Evolutionary conservation across 768 basidiomycete species (phyloP).

Genomic region (Russula olivacea): DNA sequence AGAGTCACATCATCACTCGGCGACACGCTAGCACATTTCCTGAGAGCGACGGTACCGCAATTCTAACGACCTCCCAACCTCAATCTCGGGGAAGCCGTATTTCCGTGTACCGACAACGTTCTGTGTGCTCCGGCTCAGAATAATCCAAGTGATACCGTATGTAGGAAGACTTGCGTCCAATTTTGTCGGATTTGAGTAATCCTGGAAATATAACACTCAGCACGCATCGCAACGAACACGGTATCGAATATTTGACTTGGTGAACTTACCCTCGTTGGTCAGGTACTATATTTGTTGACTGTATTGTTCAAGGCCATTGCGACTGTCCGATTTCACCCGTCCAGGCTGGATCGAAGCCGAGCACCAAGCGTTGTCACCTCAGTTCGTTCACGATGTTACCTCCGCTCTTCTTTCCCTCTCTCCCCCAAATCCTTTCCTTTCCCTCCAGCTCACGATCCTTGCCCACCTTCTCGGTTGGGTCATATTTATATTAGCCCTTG

Average conservation of each 20-base stretch:
- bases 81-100: background rate
- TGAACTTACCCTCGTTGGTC: background rate
- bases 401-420: too few relatives aligned
- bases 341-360: background rate
- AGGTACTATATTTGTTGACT: background rate
- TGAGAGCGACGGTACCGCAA: background rate
- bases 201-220: background rate
- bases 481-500: background rate
- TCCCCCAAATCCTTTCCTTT: background rate
- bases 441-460: background rate
- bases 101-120: background rate
- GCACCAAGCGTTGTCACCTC: constrained; percentile 3
- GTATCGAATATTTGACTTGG: background rate
- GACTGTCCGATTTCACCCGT: background rate
- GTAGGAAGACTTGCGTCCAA: background rate
- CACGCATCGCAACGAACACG: background rate
- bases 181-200: background rate
- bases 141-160: background rate
- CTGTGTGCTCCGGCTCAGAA: background rate
- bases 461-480: background rate
- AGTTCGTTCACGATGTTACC: constrained; percentile 4
- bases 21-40: background rate
- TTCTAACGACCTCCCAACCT: background rate
- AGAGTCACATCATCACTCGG: background rate
- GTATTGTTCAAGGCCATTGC: background rate